phyloP scores from a whole-genome alignment of 2,329 filamentous ascomycete genomes.

The Coniochaeta sp. region DNA sequence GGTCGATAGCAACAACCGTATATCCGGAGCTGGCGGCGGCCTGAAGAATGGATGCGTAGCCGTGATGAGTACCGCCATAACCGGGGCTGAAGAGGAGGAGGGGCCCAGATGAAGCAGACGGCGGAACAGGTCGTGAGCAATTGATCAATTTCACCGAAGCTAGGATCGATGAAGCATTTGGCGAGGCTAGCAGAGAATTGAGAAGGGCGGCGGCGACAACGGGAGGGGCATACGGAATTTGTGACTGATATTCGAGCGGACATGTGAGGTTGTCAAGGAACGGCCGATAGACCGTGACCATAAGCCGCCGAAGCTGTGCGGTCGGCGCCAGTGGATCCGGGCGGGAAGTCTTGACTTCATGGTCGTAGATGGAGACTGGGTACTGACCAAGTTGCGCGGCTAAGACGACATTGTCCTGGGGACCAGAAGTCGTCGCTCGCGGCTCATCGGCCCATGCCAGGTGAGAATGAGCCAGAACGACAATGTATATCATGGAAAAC shows the following conservation, averaged over 20 bases:
- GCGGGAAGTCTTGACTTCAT: slow-evolving; percentile 1
- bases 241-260: neutral
- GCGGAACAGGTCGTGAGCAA: neutral
- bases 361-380: slow-evolving; percentile 2
- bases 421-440: too few relatives aligned
- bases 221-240: slow-evolving; percentile 1
- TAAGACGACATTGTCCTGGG: neutral
- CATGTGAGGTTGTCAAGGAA: slow-evolving; percentile 1
- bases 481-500: neutral
- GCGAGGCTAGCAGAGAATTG: neutral
- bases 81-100: slow-evolving; percentile 1
- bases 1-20: slow-evolving; percentile 1
- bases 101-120: neutral
- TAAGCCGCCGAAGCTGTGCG: neutral
- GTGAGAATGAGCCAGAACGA: neutral
- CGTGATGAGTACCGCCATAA: slow-evolving; percentile 1
- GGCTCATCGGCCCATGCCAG: neutral
- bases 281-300: slow-evolving; percentile 1
- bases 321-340: neutral
- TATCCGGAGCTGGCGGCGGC: slow-evolving; percentile 1
- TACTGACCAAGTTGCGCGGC: neutral
- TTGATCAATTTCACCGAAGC: neutral
- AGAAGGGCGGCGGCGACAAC: neutral
- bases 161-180: neutral
- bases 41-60: slow-evolving; percentile 1